These are phyloP conservation scores for Podila epicladia DNA, from an alignment of 192 early-diverging fungal genomes.

Conservation along the genomic window DNA sequence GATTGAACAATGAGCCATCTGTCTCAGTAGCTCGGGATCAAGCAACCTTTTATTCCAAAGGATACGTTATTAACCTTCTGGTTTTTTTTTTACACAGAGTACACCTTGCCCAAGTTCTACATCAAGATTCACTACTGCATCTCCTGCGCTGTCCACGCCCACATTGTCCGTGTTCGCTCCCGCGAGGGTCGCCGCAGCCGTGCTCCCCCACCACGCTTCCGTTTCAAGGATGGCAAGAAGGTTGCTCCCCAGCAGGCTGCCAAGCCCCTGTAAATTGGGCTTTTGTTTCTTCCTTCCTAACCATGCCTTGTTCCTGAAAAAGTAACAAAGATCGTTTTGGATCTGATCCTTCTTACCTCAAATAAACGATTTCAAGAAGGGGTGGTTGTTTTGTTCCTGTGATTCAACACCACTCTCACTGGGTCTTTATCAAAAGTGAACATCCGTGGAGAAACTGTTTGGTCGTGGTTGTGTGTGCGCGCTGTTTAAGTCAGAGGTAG, in stretches of 20 bases:
- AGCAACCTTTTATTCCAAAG: too few species aligned
- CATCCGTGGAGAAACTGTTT: too few species aligned
- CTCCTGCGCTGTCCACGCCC: conserved; percentile 52
- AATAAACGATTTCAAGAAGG: neutral
- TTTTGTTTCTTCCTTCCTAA: neutral
- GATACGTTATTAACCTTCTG: conserved; percentile 93
- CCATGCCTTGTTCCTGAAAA: too few species aligned
- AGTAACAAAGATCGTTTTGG: neutral
- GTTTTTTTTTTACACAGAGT: conserved; percentile 70
- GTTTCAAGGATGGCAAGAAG: conserved; percentile 84
- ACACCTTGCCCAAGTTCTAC: conserved; percentile 98
- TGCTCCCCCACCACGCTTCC: conserved; percentile 91
- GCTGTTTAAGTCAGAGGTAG: too few species aligned
- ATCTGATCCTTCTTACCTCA: too few species aligned
- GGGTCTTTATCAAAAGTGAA: neutral
- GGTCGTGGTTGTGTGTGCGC: too few species aligned
- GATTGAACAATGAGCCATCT: too few species aligned
- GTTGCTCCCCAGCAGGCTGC: conserved; percentile 54
- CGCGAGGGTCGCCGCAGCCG: conserved; percentile 89
- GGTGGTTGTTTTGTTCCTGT: conserved; percentile 2
- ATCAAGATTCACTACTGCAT: conserved; percentile 99
- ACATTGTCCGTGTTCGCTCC: conserved; percentile 93
- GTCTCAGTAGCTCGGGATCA: too few species aligned
- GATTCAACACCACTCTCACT: conserved; percentile 1
- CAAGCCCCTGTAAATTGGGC: conserved; percentile 52